These are phyloP conservation scores for Cryptococcus deneoformans DNA, from an alignment of 1,284 basidiomycete genomes.

Conservation along the genomic window DNA sequence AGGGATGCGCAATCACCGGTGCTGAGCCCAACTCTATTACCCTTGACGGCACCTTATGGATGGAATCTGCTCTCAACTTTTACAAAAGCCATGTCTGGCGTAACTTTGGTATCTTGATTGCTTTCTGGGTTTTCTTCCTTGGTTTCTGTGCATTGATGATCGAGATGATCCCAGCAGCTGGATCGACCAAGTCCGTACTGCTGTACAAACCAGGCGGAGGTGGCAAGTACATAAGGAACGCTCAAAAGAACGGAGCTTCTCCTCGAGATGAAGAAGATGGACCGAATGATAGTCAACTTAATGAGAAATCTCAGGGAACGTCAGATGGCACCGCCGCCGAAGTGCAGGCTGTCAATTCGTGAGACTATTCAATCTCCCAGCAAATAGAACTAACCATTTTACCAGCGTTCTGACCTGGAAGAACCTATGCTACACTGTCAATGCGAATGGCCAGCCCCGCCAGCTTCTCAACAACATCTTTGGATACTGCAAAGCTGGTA, in stretches of 20 bases:
- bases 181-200: conserved; percentile 29
- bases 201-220: conserved; percentile 42
- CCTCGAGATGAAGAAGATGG: conserved; percentile 51
- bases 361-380: conserved; percentile 1
- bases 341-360: conserved; percentile 22
- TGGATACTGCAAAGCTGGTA: conserved; percentile 78
- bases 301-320: conserved; percentile 29
- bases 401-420: conserved; percentile 32
- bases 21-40: conserved; percentile 35
- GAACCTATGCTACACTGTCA: conserved; percentile 58
- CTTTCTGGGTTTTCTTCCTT: conserved; percentile 50
- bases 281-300: conserved; percentile 53
- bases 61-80: conserved; percentile 64
- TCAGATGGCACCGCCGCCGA: conserved; percentile 13
- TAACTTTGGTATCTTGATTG: conserved; percentile 59
- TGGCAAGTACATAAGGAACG: conserved; percentile 24
- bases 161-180: conserved; percentile 34
- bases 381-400: conserved; percentile 2
- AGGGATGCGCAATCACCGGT: conserved; percentile 49
- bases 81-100: conserved; percentile 62
- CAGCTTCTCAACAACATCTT: conserved; percentile 71
- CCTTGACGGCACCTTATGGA: conserved; percentile 56
- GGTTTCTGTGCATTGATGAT: conserved; percentile 11
- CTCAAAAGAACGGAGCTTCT: conserved; percentile 48
- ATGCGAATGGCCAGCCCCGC: conserved; percentile 58